Evolutionary conservation across 75 land plant species (phyloP).

Genomic region (Pseudotsuga menziesii): DNA sequence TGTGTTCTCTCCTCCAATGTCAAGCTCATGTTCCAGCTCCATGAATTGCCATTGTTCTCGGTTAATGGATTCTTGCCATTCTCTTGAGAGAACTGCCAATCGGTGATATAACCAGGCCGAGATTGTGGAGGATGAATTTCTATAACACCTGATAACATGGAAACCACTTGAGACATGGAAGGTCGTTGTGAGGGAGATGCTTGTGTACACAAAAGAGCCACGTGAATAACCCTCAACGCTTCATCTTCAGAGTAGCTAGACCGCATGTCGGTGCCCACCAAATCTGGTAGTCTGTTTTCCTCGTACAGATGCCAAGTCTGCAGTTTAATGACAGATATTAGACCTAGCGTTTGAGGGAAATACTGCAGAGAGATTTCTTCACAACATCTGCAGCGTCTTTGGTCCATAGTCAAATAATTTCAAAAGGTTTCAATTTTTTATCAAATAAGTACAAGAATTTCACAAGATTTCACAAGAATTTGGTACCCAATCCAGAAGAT

Average conservation of each 20-base stretch:
- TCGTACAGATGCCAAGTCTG: slow-evolving; percentile 24
- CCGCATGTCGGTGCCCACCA: slow-evolving; percentile 4
- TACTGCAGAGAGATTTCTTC: neutral
- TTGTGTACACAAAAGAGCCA: slow-evolving; percentile 23
- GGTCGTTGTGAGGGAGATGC: slow-evolving; percentile 14
- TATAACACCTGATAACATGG: slow-evolving; percentile 12
- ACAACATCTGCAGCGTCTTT: neutral
- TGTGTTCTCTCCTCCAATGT: neutral
- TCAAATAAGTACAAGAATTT: neutral
- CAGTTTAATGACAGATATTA: neutral
- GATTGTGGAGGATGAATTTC: slow-evolving; percentile 3
- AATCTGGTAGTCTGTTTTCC: slow-evolving; percentile 14
- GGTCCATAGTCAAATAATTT: neutral
- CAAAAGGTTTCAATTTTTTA: neutral
- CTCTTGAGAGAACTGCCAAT: neutral
- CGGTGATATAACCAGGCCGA: slow-evolving; percentile 2
- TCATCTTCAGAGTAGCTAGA: slow-evolving; percentile 10
- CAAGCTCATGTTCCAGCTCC: neutral
- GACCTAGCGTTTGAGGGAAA: neutral
- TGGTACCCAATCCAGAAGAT: neutral
- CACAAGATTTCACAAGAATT: neutral
- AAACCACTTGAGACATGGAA: slow-evolving; percentile 20
- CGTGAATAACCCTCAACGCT: slow-evolving; percentile 9
- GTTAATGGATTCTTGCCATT: neutral
- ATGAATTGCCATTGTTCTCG: neutral